phyloP scores from a whole-genome alignment of 2,329 filamentous ascomycete species.

The Alternaria ethzedia region DNA sequence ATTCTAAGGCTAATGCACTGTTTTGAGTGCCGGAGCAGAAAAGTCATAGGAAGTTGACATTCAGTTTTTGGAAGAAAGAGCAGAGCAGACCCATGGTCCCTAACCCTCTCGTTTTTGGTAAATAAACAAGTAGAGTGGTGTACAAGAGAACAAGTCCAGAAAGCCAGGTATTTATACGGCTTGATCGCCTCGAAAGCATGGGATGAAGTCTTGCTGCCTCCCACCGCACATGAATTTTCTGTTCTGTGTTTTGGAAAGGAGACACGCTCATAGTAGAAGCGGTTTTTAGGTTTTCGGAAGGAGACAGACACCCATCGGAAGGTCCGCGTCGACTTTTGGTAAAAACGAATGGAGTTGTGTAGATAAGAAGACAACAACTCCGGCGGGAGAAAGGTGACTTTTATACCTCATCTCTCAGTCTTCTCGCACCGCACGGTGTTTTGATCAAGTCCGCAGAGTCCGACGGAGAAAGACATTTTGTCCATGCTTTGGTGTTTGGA shows the following conservation, averaged over 20 bases:
- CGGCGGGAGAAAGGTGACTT: neutral
- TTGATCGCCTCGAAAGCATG: neutral
- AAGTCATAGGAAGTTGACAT: accelerated
- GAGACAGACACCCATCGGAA: neutral
- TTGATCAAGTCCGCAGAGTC: neutral
- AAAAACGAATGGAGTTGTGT: neutral
- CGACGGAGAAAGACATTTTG: neutral
- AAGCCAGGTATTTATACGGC: neutral
- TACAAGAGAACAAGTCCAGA: neutral
- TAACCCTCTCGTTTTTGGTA: neutral
- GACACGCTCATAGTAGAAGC: neutral
- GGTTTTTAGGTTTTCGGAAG: too few species aligned
- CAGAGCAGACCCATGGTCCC: neutral
- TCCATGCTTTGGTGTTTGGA: neutral
- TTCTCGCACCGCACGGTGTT: neutral
- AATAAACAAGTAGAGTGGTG: neutral
- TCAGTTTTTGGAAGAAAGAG: neutral
- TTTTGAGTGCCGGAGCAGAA: neutral
- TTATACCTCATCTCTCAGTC: neutral
- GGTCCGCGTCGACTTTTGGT: too few species aligned
- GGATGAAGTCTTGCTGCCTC: neutral
- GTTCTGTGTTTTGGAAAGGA: neutral
- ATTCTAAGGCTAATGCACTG: too few species aligned
- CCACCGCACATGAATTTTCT: too few species aligned
- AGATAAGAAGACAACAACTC: neutral